Base-by-base conservation (phyloP, 768 basidiomycete genomes). In the Lyophyllum semitale region DNA sequence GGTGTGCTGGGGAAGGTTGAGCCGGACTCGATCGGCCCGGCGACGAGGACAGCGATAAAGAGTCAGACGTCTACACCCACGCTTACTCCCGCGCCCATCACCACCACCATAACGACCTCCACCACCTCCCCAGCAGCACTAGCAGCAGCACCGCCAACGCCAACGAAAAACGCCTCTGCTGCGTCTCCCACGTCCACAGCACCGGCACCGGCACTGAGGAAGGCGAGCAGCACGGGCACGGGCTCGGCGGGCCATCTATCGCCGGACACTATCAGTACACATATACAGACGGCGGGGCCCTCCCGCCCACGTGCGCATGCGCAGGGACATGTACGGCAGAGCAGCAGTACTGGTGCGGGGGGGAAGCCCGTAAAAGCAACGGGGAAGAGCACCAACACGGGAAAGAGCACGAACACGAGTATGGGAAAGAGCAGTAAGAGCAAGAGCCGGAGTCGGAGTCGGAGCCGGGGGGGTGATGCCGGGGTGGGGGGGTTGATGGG, bases 391-490 rank as follows among this genome's bases (percentile, higher is more conserved):
- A 32, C 47, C 6, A 50, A 37, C 30, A 27, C 25, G 18, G n/a
- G n/a, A n/a, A 51, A 53, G 32, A 33, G 46, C 38, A 37, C 33
- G 33, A 44, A 38, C 15, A 22, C 13, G 22, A 18, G 4, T n/a
- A 11, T 13, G 27, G 29, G 27, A 29, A 9, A 20, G 2, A 25
- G 37, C 8, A 43, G 41, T 41, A 40, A 29, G 40, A 46, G 26
- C 7, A 55, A 49, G 35, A 62, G 22, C 37, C 54, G 43, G 40
- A 62, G 54, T 41, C 48, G 42, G 25, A 62, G 62, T 27, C 37
- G 57, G 38, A 64, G 61, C 42, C 56, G 59, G 7, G 53, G 51
- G 32, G 46, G 43, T 13, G 44, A 48, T 9, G 55, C 30, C 12
- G 54, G 40, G 63, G 44, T 29, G n/a, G n/a, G n/a, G 62, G 45